Base-by-base conservation (phyloP, 495 filamentous ascomycete genomes). In the Neurospora sp. region DNA sequence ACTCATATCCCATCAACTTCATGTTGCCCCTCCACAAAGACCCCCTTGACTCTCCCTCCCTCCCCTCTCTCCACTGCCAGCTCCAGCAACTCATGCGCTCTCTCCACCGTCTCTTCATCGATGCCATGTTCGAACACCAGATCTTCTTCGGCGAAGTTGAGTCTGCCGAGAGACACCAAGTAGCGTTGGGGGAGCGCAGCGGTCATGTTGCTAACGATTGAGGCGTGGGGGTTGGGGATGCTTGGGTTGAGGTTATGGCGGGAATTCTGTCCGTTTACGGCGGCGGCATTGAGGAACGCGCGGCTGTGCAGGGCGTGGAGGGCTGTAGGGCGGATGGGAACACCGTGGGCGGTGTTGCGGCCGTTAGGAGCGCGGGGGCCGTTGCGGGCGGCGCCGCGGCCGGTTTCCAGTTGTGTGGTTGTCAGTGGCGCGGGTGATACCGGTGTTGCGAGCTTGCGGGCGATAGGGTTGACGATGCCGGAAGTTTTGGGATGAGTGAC, bases 21-120 rank as follows among this genome's bases (percentile, higher is more conserved):
- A 54, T 23, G 46, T 1, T 54, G 20, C 20, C 27, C 54, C 12
- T 16, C 54, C 54, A 35, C 54, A 62, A 62, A 62, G 16, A 18
- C 54, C 27, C 54, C 54, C 27, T 62, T 62, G 12, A 62, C 54
- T 5, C 23, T 35, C 54, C 27, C 54, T 4, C 54, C 54, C 54
- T 62, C 54, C 23, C 54, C 23, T 5, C 54, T 62, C 54, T 62
- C 54, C 27, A 84, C 84, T 3, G 81, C 83, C 70, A 85, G 59
- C 77, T 86, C 84, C 2, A 87, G 74, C 44, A 87, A 69, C 71
- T 85, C 83, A 44, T 85, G 83, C 23, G 85, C 85, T 69, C 82
- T 73, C 71, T 87, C 85, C 16, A 80, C 80, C n/a, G 83, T 85
- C 23, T 84, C 80, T 5, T 75, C 74, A 8, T 79, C 79, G 39